Evolutionary conservation across 2,329 filamentous ascomycete genomes (phyloP).

Genomic region (Colletotrichum tofieldiae): DNA sequence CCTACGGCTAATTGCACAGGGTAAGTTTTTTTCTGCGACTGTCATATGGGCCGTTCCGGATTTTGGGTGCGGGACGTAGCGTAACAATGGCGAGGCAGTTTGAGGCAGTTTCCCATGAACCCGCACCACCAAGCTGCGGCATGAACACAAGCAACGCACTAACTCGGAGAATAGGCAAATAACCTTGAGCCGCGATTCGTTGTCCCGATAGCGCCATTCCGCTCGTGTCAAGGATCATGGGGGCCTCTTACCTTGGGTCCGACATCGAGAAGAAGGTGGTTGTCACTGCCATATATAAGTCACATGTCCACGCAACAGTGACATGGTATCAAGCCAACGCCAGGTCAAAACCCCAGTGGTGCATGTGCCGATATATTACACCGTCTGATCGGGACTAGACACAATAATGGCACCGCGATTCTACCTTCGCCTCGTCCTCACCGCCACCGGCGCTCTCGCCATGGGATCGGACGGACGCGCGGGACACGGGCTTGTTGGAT

Average conservation of each 20-base stretch:
- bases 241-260: no score
- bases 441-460: neutral
- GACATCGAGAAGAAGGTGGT: neutral
- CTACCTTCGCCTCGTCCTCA: neutral
- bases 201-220: no score
- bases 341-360: neutral
- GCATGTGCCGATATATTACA: neutral
- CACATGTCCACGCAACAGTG: neutral
- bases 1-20: neutral
- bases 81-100: neutral
- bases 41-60: neutral
- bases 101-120: neutral
- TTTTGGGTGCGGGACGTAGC: neutral
- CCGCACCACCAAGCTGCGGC: neutral
- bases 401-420: no score
- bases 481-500: constrained; percentile 27
- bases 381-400: neutral
- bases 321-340: neutral
- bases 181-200: no score
- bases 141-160: neutral
- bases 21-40: neutral
- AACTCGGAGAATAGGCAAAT: neutral
- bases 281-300: neutral
- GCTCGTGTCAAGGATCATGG: neutral
- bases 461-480: neutral